A percentile compares a stretch with the other conserved stretches of the same genome.
phyloP scores from a whole-genome alignment of 2,329 filamentous ascomycete species.

The Alternaria sp. region DNA sequence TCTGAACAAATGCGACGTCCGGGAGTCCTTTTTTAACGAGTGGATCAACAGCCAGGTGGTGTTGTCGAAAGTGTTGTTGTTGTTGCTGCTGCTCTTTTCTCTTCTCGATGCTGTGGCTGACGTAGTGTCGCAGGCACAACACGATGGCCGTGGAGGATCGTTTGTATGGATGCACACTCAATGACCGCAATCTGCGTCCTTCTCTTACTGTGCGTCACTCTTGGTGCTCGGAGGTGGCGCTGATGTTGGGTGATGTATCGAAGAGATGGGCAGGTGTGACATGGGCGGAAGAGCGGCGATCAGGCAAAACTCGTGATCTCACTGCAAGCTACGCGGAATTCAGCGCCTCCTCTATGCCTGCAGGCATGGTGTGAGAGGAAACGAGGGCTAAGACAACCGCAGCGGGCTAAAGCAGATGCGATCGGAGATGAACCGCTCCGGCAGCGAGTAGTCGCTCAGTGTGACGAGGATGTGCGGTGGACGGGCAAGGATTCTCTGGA shows the following conservation, averaged over 20 bases:
- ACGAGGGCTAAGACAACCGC: constrained; percentile 28
- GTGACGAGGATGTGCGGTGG: constrained; percentile 34
- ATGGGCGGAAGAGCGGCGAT: constrained; percentile 29
- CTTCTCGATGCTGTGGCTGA: constrained; percentile 33
- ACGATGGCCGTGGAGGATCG: constrained; percentile 27
- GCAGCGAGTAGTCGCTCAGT: constrained; percentile 37
- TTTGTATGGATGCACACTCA: constrained; percentile 14
- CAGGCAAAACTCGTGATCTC: constrained; percentile 43
- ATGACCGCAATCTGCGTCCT: constrained; percentile 17
- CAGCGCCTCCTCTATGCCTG: constrained; percentile 29
- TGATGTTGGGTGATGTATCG: constrained; percentile 21
- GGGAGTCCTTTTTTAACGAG: background rate
- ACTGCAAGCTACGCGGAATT: constrained; percentile 28
- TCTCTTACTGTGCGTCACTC: constrained; percentile 25
- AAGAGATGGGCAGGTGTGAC: constrained; percentile 35
- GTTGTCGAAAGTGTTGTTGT: background rate
- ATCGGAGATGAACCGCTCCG: constrained; percentile 51
- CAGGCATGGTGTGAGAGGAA: constrained; percentile 39
- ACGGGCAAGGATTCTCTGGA: constrained; percentile 21
- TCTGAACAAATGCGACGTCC: background rate
- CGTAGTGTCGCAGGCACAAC: constrained; percentile 33
- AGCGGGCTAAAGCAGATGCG: constrained; percentile 42
- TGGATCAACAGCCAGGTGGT: background rate
- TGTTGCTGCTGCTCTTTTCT: constrained; percentile 18
- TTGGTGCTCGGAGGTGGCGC: constrained; percentile 16